Evolutionary conservation across 1,284 basidiomycete species (phyloP), one percentile per base, ranked within the genome.

Genomic region (Polyporus tsugae): DNA sequence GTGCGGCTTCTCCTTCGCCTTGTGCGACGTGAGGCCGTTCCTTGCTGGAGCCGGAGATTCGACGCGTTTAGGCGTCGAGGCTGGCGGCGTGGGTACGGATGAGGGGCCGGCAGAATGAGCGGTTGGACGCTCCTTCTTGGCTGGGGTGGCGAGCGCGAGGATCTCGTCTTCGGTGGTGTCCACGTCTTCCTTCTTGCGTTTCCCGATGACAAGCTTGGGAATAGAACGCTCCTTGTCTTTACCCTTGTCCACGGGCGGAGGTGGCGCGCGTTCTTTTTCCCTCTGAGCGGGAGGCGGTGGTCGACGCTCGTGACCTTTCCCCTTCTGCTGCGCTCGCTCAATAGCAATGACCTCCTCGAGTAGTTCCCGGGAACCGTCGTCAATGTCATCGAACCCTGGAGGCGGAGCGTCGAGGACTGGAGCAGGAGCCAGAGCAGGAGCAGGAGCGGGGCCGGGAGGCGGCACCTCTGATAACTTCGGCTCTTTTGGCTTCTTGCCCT

Each of bases 301-400:
- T 36, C 65, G 52, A 58, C 55, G 65, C 25, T 67, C 61, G 59
- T 68, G 75, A 41, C 72, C 75, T 64, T 76, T 76, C 36, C 75
- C 73, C 73, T 83, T 81, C 78, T 85, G 83, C 76, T 89, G 86
- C 78, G 90, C 89, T 67, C 86, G 84, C 78, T 94, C 92, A 58
- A 94, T 91, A 9, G 92, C 92, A 63, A 94, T 86, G 41, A 94
- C 91, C 76, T 94, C 92, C 76, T 93, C 91, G 3, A 93, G 81
- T 55, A 94, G 82, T 75, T 94, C 92, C 70, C 91, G 87, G 33
- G 90, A 91, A 13, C 90, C 91, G 77, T 93, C 92, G 72, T 93
- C 91, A 57, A 91, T 86, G 74, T 68, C 71, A 35, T 70, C 71
- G 42, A 66, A 65, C 0, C 59, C 33, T 42, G 65, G 58, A 33